Conservation (phyloP, 2,329 filamentous ascomycete species). For the Drechslera avenae region DNA sequence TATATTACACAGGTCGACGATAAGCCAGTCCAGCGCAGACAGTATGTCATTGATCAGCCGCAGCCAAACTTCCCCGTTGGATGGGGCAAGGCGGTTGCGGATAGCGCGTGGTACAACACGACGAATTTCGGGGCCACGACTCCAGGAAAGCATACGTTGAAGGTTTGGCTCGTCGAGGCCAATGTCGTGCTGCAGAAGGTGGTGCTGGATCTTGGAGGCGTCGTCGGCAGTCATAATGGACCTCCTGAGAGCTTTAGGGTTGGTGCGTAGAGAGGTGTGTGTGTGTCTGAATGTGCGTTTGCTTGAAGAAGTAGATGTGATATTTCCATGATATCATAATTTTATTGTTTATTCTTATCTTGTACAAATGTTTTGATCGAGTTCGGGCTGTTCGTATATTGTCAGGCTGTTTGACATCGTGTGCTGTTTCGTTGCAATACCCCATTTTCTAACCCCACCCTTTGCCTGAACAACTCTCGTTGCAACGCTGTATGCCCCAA, state of each 20-base stretch:
- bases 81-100: conserved; percentile 58
- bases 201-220: conserved; percentile 44
- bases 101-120: conserved; percentile 57
- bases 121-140: conserved; percentile 44
- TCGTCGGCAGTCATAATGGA: conserved; percentile 42
- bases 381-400: too few species aligned
- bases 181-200: conserved; percentile 49
- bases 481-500: too few species aligned
- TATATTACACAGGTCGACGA: conserved; percentile 59
- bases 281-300: too few species aligned
- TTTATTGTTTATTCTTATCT: too few species aligned
- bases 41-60: conserved; percentile 51
- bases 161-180: conserved; percentile 54
- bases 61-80: conserved; percentile 53
- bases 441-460: too few species aligned
- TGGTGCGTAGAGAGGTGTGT: conserved; percentile 11
- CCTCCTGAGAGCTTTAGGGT: conserved; percentile 49
- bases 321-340: conserved; percentile 2
- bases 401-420: too few species aligned
- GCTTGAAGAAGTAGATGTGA: too few species aligned
- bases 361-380: too few species aligned
- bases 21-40: conserved; percentile 44
- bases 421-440: too few species aligned
- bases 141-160: conserved; percentile 51
- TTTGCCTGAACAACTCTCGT: too few species aligned